phyloP scores from a whole-genome alignment of 257 asterid species.

The Echium plantagineum region DNA sequence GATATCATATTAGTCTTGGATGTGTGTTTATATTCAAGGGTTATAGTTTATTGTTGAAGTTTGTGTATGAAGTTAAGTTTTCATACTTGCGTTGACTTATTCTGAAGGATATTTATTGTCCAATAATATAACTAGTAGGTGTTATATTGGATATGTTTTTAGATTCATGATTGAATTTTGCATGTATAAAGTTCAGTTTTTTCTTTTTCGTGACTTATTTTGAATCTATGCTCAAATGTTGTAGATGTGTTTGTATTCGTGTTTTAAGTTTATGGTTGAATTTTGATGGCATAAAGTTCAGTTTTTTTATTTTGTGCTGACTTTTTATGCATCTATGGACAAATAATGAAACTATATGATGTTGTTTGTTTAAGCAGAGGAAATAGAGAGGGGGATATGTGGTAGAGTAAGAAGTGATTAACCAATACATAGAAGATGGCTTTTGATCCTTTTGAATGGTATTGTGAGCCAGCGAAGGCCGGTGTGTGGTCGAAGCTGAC shows the following conservation, averaged over 20 bases:
- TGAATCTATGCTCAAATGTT: no score
- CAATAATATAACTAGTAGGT: background rate
- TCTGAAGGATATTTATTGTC: background rate
- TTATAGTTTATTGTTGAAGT: background rate
- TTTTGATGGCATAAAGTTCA: no score
- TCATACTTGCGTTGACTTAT: background rate
- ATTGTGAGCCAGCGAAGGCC: conserved; percentile 64
- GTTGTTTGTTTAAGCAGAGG: conserved; percentile 3
- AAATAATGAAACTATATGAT: background rate
- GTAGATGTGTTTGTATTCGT: no score
- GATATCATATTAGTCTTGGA: no score
- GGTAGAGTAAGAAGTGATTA: background rate
- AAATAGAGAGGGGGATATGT: background rate
- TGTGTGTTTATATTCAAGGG: background rate
- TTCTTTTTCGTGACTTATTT: no score
- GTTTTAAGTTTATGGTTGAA: no score
- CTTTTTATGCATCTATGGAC: background rate
- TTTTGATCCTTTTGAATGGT: conserved; percentile 86
- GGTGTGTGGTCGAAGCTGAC: conserved; percentile 74
- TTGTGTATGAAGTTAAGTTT: no score
- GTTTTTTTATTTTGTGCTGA: no score
- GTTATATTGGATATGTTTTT: no score
- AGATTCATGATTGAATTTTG: no score
- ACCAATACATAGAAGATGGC: conserved; percentile 30
- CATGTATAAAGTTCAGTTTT: no score